phyloP scores from a whole-genome alignment of 1,284 basidiomycete genomes.

The Cerioporus squamosus region DNA sequence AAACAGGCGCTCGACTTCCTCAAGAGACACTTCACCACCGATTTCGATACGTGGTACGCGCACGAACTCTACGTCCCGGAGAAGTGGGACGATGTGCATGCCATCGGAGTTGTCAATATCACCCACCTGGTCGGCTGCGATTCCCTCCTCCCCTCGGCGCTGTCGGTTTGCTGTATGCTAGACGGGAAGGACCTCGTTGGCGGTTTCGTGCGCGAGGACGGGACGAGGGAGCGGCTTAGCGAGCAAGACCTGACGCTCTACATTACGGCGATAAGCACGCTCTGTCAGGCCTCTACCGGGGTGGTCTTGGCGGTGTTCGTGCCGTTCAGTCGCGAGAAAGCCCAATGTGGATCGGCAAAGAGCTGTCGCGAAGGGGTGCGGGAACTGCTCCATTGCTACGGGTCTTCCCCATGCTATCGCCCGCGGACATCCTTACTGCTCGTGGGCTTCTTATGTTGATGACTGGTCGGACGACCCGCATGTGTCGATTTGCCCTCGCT shows the following conservation, averaged over 20 bases:
- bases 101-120: conserved; percentile 14
- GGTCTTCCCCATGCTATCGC: too few relatives aligned
- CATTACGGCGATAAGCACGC: not conserved
- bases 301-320: too few relatives aligned
- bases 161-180: conserved; percentile 5
- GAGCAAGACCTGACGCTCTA: not conserved
- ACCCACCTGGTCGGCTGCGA: conserved; percentile 2
- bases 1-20: not conserved
- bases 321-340: too few relatives aligned
- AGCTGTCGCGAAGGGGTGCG: too few relatives aligned
- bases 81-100: not conserved
- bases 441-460: too few relatives aligned
- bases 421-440: too few relatives aligned
- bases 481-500: too few relatives aligned
- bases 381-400: too few relatives aligned
- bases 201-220: conserved; percentile 3
- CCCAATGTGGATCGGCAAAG: too few relatives aligned
- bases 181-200: not conserved
- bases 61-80: not conserved
- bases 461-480: too few relatives aligned
- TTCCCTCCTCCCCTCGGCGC: conserved; percentile 9
- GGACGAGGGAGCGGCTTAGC: not conserved
- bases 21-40: not conserved
- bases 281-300: too few relatives aligned
- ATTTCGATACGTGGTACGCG: not conserved